Percentiles rank a stretch among this genome's conserved stretches.
Evolutionary conservation across 441 rosid genomes (phyloP).

Genomic region (Viola pubescens): DNA sequence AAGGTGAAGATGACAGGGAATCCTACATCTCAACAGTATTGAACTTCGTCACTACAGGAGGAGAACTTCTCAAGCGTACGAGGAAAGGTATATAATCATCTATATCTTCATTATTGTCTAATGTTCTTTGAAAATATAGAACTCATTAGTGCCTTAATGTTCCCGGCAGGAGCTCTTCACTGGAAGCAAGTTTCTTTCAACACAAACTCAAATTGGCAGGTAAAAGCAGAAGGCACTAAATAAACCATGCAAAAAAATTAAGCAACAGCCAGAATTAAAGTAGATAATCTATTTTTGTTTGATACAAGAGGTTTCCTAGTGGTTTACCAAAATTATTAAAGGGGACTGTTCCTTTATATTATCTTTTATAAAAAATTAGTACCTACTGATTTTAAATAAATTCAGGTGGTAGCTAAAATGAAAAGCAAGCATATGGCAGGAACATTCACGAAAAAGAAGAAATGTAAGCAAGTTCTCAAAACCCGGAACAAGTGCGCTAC

Average conservation of each 20-base stretch:
- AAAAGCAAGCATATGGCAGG: constrained; percentile 94
- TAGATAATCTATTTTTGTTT: background rate
- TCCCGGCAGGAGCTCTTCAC: constrained; percentile 70
- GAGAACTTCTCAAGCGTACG: constrained; percentile 85
- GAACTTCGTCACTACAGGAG: constrained; percentile 66
- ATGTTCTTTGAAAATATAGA: background rate
- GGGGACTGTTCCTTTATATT: background rate
- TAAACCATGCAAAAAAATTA: background rate
- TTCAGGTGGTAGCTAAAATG: constrained; percentile 77
- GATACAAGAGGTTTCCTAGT: background rate
- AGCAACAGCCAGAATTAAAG: background rate
- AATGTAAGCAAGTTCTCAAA: constrained; percentile 47
- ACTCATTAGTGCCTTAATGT: constrained; percentile 12
- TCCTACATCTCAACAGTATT: constrained; percentile 40
- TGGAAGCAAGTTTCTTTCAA: constrained; percentile 88
- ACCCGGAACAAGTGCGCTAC: constrained; percentile 10
- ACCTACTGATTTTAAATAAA: constrained; percentile 5
- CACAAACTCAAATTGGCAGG: constrained; percentile 78
- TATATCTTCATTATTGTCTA: background rate
- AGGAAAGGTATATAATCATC: constrained; percentile 57
- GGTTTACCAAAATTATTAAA: background rate
- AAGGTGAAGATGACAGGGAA: constrained; percentile 40
- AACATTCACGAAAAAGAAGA: constrained; percentile 80
- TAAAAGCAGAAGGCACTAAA: constrained; percentile 19
- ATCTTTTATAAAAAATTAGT: background rate